Evolutionary conservation across 2,329 filamentous ascomycete genomes (phyloP), one percentile per base, ranked within the genome.

Genomic region (Zasmidium angulare): DNA sequence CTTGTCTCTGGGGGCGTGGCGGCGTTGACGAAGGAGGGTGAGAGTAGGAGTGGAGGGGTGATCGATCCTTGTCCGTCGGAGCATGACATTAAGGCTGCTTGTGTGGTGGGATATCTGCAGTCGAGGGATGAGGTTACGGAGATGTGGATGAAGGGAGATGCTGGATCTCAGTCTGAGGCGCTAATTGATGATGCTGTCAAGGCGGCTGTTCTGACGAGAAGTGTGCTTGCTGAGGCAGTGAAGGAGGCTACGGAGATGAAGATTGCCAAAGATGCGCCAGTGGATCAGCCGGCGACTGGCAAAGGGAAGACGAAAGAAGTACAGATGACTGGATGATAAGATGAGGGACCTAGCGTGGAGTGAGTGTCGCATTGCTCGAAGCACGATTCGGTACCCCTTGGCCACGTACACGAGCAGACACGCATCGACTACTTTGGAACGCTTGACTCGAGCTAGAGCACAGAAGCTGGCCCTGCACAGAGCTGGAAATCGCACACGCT

Each of bases 111-210:
- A 11, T 98, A 97, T 75, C 82, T 98, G 66, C 89, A 92, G 53
- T 84, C 82, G 21, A 83, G 93, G 63, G 93, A 98, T 67, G 95
- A 99, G 75, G 86, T 98, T 53, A 97, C 93, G 9, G 93, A 96
- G 71, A 76, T 98, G 19, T 99, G 95, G 95, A 85, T 96, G 71
- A 97, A 93, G 77, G 93, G 95, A 19, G 82, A 87, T 71, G 75
- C 73, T 64, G 79, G 76, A 52, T 69, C 68, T 55, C 74, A 72
- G 55, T 77, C 76, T 47, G 84, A 87, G 59, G 74, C 79, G 19
- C 73, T 89, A 53, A 78, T 88, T 29, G 85, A 89, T 67, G 82
- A 81, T 61, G 86, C 87, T 53, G 84, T 88, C 26, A 82, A 84
- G 69, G 85, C 86, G 31, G 86, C 87, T 47, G 74, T 81, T 19